A percentile compares a stretch with the other conserved stretches of the same genome.
These are phyloP conservation scores for Corrigiola litoralis DNA, from an alignment of 179 eudicot species.

Conservation along the genomic window DNA sequence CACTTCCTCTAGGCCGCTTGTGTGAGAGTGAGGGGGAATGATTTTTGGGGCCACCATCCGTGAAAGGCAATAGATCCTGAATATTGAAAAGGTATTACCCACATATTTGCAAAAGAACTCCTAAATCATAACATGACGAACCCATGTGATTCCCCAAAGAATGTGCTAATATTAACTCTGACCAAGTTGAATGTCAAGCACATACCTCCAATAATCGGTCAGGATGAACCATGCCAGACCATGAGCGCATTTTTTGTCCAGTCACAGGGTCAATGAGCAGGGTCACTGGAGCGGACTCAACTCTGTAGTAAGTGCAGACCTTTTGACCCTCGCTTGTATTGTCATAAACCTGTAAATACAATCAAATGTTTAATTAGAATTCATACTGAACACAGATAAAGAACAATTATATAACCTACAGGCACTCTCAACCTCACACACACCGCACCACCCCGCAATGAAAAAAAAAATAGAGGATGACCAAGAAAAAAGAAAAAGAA, in stretches of 20 bases:
- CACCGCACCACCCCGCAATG: too few relatives aligned
- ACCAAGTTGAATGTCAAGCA: neutral
- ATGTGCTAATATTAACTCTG: too few relatives aligned
- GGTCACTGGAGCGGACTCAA: slow-evolving; percentile 63
- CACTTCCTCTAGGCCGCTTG: slow-evolving; percentile 83
- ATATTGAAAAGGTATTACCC: slow-evolving; percentile 11
- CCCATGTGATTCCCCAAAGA: too few relatives aligned
- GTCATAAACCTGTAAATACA: slow-evolving; percentile 56
- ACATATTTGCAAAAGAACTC: neutral
- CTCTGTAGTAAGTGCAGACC: slow-evolving; percentile 84
- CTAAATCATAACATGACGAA: too few relatives aligned
- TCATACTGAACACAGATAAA: neutral
- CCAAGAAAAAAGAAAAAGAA: too few relatives aligned
- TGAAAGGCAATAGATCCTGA: slow-evolving; percentile 79
- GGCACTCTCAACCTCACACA: neutral
- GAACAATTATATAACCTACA: neutral
- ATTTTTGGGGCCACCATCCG: slow-evolving; percentile 82
- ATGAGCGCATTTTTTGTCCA: slow-evolving; percentile 91
- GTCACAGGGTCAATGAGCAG: slow-evolving; percentile 90
- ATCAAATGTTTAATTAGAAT: neutral
- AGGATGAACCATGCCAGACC: slow-evolving; percentile 98
- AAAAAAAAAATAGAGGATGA: too few relatives aligned
- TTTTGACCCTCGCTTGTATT: slow-evolving; percentile 95
- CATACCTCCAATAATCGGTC: slow-evolving; percentile 84
- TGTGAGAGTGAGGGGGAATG: slow-evolving; percentile 63